These are phyloP conservation scores for Akanthomyces uredinophilus DNA, from an alignment of 2,329 filamentous ascomycete genomes.

Conservation along the genomic window DNA sequence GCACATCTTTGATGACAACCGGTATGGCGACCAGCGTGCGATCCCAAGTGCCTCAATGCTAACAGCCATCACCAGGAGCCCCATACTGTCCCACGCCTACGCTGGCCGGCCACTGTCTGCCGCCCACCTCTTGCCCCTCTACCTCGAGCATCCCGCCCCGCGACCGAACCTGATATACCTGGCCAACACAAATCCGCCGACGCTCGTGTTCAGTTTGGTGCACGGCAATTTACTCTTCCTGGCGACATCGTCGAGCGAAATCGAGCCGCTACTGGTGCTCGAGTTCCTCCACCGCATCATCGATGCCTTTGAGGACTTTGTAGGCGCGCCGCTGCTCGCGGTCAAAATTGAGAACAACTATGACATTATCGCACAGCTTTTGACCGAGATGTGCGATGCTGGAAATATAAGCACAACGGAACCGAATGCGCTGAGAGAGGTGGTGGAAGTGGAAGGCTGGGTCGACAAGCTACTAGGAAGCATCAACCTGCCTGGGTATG, in stretches of 20 bases:
- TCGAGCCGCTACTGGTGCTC: constrained; percentile 81
- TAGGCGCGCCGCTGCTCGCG: constrained; percentile 80
- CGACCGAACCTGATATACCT: constrained; percentile 85
- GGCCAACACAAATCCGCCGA: constrained; percentile 74
- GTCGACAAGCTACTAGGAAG: constrained; percentile 84
- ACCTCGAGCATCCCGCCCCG: constrained; percentile 74
- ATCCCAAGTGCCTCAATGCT: constrained; percentile 19
- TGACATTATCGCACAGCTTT: constrained; percentile 86
- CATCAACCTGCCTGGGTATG: constrained; percentile 73
- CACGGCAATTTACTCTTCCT: constrained; percentile 86
- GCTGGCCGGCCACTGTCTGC: constrained; percentile 74
- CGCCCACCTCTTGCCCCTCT: constrained; percentile 73
- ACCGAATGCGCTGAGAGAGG: constrained; percentile 83
- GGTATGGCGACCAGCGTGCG: constrained; percentile 48
- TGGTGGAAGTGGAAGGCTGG: constrained; percentile 87
- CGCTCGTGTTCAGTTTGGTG: constrained; percentile 80
- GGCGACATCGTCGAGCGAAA: constrained; percentile 77
- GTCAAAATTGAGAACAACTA: constrained; percentile 85
- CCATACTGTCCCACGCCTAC: constrained; percentile 86
- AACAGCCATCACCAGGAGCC: constrained; percentile 52
- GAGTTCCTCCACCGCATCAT: constrained; percentile 93
- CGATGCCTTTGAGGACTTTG: constrained; percentile 89
- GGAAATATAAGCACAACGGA: constrained; percentile 88
- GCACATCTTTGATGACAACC: constrained; percentile 94
- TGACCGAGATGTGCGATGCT: constrained; percentile 95